These are phyloP conservation scores for Mucuna pruriens DNA, from an alignment of 306 rosid species.

Conservation along the genomic window DNA sequence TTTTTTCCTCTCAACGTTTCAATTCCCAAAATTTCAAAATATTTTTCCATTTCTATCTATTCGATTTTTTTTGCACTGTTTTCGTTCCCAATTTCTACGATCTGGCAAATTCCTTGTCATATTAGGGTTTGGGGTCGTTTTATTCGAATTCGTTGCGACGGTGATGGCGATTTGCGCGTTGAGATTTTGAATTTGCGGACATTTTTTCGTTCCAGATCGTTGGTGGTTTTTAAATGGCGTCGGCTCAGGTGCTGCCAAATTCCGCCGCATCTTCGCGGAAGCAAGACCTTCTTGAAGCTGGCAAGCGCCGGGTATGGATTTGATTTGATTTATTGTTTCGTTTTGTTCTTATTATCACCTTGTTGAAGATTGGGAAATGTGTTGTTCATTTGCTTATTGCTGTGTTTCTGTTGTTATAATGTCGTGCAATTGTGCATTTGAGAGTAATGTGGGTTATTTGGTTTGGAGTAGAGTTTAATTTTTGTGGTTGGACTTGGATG, in stretches of 20 bases:
- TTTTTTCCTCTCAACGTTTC: constrained; percentile 3
- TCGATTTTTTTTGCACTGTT: constrained; percentile 33
- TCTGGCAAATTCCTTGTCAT: constrained; percentile 40
- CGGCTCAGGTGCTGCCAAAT: constrained; percentile 89
- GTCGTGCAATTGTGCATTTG: constrained; percentile 6
- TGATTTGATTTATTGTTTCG: neutral
- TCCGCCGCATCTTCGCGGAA: constrained; percentile 71
- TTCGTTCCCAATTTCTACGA: constrained; percentile 30
- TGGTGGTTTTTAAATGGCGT: constrained; percentile 65
- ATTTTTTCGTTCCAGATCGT: constrained; percentile 24
- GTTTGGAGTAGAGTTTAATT: neutral
- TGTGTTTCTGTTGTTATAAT: neutral
- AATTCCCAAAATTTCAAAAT: neutral
- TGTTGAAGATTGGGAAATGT: constrained; percentile 1
- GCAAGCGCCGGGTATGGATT: constrained; percentile 85
- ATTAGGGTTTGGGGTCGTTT: neutral
- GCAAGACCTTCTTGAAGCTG: constrained; percentile 92
- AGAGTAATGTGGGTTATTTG: constrained; percentile 29
- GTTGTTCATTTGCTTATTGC: constrained; percentile 19
- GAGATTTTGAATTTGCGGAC: constrained; percentile 33
- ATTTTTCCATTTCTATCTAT: constrained; percentile 11
- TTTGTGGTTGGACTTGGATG: neutral
- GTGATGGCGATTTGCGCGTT: constrained; percentile 32
- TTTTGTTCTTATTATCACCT: neutral
- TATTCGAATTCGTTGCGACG: constrained; percentile 7